Base-by-base conservation (phyloP, 495 filamentous ascomycete genomes). In the Hyaloscypha bicolor region DNA sequence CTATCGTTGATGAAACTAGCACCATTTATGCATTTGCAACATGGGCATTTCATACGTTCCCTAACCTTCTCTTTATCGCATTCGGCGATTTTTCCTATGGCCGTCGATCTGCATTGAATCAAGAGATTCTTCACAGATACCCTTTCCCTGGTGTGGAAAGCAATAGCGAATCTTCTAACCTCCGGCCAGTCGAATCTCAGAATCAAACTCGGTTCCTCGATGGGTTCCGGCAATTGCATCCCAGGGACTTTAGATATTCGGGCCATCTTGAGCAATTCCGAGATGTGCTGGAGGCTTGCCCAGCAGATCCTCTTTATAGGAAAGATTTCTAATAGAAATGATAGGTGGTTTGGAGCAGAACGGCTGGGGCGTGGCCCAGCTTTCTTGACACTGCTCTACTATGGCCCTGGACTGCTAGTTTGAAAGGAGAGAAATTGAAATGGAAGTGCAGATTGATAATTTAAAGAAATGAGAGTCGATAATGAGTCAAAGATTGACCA, bases 61-160 rank as follows among this genome's bases (percentile, higher is more conserved):
- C 53, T 14, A 56, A 56, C 16, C 53, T 56, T 2, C 53, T 56
- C 53, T 56, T 56, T 14, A 56, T 56, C 16, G 22, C 53, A 29
- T 56, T 5, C 22, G 22, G 53, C 1, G 53, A 56, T 16, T 56
- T 56, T 6, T 56, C 53, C 9, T 56, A 30, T 6, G 53, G 53
- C 53, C 9, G n/a, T 31, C 53, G 19, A 48, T 19, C 53, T 31
- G 2, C 2, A 12, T 56, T 19, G 11, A 29, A 9, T 25, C 22
- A 29, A 30, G 22, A 56, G 53, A 56, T 56, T 29, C 53, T 56
- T 30, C 22, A 30, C 21, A 56, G 53, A 56, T 14, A 30, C 29
- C 53, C 53, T 56, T 56, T 56, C 21, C 22, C 53, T 6, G 53
- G 53, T 6, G 21, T 30, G 5, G 21, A 56, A 4, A 30, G 21